phyloP scores from a whole-genome alignment of 306 rosid species.

The Quercus rubra region DNA sequence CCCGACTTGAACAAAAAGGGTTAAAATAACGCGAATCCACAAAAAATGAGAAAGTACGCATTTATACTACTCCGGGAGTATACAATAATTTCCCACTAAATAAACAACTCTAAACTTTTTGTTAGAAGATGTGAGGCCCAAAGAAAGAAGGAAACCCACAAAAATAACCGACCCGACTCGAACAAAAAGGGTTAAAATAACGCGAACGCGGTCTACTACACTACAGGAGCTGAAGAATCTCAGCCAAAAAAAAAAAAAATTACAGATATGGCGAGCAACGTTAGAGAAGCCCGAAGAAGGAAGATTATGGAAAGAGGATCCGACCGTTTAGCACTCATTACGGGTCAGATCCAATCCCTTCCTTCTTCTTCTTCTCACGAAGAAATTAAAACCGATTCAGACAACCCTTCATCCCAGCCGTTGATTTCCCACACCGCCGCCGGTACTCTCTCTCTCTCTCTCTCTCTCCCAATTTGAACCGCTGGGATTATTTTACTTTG shows the following conservation, averaged over 20 bases:
- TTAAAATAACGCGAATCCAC: too few relatives aligned
- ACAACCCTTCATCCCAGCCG: constrained; percentile 24
- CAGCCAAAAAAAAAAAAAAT: too few relatives aligned
- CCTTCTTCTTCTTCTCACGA: constrained; percentile 9
- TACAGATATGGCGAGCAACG: constrained; percentile 47
- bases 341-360: constrained; percentile 50
- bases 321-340: constrained; percentile 73
- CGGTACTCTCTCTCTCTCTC: constrained; percentile 27
- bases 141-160: not conserved
- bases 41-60: too few relatives aligned
- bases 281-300: constrained; percentile 60
- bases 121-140: too few relatives aligned
- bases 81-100: too few relatives aligned
- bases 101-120: not conserved
- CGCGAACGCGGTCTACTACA: not conserved
- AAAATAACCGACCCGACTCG: not conserved
- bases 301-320: constrained; percentile 68
- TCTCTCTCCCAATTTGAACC: not conserved
- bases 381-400: not conserved
- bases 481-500: too few relatives aligned
- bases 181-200: not conserved
- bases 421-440: constrained; percentile 16
- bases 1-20: not conserved
- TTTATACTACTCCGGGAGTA: too few relatives aligned
- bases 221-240: not conserved